Base-by-base conservation (phyloP, 2,329 filamentous ascomycete species). In the Trichoderma polysporum region DNA sequence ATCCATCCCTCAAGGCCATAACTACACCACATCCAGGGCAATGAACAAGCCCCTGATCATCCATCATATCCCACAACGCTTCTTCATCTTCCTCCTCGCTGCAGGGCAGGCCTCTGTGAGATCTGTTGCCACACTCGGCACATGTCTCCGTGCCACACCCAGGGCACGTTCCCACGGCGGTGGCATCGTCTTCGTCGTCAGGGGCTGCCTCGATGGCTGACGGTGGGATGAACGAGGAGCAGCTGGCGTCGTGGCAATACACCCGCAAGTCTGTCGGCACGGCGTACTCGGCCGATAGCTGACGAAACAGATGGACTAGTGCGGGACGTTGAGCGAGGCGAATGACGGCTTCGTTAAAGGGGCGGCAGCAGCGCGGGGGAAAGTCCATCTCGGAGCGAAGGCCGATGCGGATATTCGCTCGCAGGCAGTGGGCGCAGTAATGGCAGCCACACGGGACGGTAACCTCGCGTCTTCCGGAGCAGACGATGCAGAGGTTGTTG, bases 21-120 rank as follows among this genome's bases (percentile, higher is more conserved):
- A 72, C 69, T 12, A 70, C 68, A 2, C 70, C 71, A 27, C 73
- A 75, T 1, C 15, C 25, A 0, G 73, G 73, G 10, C 73, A 74
- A 37, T 73, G 70, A 1, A 74, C 73, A 1, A 65, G 39, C 4
- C 45, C 61, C 10, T 73, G 69, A 1, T n/a, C 35, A 22, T 74
- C 72, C 73, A 74, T 74, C 3, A 60, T 68, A 19, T 69, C 71
- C 72, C 70, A 75, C 9, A 73, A 58, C 17, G 73, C 70, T 61
- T 73, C 73, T 49, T 59, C 56, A 8, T 47, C 54, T 1, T 45
- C 65, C 19, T 52, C 10, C 33, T 52, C 54, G 9, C 45, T 31
- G 8, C 63, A 66, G 7, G 63, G 63, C 41, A 66, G 33, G 31
- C 54, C 63, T 19, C 63, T 49, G 35, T 76, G 69, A 19, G 60